Base-by-base conservation (phyloP, 2,329 filamentous ascomycete genomes). In the Alternaria arbusti region DNA sequence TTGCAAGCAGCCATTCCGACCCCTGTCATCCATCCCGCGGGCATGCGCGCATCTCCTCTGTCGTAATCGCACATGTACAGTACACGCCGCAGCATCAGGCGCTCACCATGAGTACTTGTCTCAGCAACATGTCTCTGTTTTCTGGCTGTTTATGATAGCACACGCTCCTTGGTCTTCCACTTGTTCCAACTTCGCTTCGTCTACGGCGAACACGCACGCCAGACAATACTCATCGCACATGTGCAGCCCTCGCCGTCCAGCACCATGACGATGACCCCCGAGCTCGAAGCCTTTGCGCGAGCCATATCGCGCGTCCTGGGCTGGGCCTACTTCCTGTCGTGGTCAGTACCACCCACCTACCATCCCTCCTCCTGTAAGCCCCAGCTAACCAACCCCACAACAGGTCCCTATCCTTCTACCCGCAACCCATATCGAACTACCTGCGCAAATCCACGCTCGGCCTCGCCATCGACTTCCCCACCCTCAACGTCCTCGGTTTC, bases 341-440 rank as follows among this genome's bases (percentile, higher is more conserved):
- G 79, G 79, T 77, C 62, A 43, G 62, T 52, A 25, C 28, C 61
- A 46, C 12, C 23, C n/a, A 23, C 11, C 9, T 17, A 1, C 13
- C 22, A 22, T 15, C 36, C 36, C 25, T 28, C 25, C 13, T 22
- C 26, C 54, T 17, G 12, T 23, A 7, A 30, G 22, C 10, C 17
- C 12, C n/a, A 28, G 3, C 36, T 40, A 55, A 17, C 61, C 63
- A 30, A 65, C 43, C 22, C 26, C 25, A 28, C 51, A 23, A 3
- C 60, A 78, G 95, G 95, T 95, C 92, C 12, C 82, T 90, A 15
- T 97, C 93, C 15, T 98, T 97, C 83, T 98, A 98, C 79, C 94
- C 95, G 2, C 96, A 98, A 78, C 89, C 91, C 7, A 82, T 96
- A 64, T 86, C 93, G 66, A 98, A 97, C 84, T 90, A 86, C 78